Base-by-base conservation (phyloP, 345 rosid genomes). In the Trapa incisa region DNA sequence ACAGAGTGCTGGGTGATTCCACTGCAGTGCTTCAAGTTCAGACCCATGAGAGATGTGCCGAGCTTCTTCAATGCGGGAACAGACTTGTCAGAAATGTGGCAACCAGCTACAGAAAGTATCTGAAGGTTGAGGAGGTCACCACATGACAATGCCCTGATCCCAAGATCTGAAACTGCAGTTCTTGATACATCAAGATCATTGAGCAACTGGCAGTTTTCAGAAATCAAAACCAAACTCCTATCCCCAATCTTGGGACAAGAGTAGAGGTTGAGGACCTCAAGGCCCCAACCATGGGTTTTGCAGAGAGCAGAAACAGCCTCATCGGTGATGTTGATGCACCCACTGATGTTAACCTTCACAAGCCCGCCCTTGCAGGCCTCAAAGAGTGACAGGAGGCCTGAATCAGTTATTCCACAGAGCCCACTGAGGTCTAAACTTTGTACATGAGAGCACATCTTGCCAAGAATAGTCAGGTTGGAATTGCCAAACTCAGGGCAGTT, bases 401-500 rank as follows among this genome's bases (percentile, higher is more conserved):
- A 78, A 77, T 94, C 96, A 54, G 96, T 89, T 29, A 91, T 71
- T 15, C 78, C 87, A 72, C 68, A 78, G 65, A 91, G 93, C 32
- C 96, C 91, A 37, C 72, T 76, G 37, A 94, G 75, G 29, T 84
- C 96, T 53, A 91, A 47, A 48, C 86, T 68, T 77, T 85, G 85
- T 64, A 94, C 72, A 47, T 77, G 81, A n/a, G 93, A 87, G 79
- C 97, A 94, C 66, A 89, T 43, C 73, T 87, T 87, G 6, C 89
- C 96, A 67, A 94, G 66, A n/a, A 80, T 76, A 63, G 84, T 78
- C 69, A 94, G 74, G 79, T 81, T 80, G 48, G 72, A 72, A 54
- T 94, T 85, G 62, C 97, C 96, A 68, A 94, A 89, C 62, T 96
- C 96, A 38, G 93, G 96, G 77, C 99, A 94, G 79, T 87, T 82